Evolutionary conservation across 331 rosid species (phyloP), one percentile per base, ranked within the genome.

Genomic region (Pyracantha coccinea): DNA sequence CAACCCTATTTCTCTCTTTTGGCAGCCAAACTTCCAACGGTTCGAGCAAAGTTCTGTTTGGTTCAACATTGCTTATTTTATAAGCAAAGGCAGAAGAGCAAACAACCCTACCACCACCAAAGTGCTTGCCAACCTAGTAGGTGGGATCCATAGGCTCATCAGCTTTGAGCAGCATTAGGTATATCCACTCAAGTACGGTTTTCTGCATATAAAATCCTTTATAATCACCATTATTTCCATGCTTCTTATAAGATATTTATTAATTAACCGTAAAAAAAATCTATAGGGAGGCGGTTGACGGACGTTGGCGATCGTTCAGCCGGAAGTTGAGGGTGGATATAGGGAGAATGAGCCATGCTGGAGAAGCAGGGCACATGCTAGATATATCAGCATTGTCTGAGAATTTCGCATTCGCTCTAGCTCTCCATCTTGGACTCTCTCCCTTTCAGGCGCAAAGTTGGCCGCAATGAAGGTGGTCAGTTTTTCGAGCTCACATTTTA

Each of bases 351-450:
- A 84, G 77, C 84, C 91, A 79, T 38, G 93, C 73, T 87, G 95
- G 95, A 92, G 93, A 92, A 86, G 91, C 98, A 92, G 95, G 92
- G 88, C 84, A 92, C 96, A 78, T 89, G 96, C 93, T 84, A 72
- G 80, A 73, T 64, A 31, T 57, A 52, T 57, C 75, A 21, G 85
- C 27, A 17, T 63, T n/a, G 32, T 74, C 71, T 52, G 69, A 76
- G 83, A 84, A 55, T 60, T 81, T 72, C 14, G 82, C 82, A 58
- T 88, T 90, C 88, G 89, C 90, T 62, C 85, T 88, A 31, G 52
- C 77, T 86, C 88, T 85, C 87, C 90, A 82, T 45, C 90, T 81
- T 92, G 92, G 81, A 68, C 78, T 74, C 73, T 86, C 79, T 88
- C 81, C 84, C 85, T 82, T 81, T 47, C 59, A 61, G 15, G 58